Percentiles rank a stretch among this genome's conserved stretches.
These are phyloP conservation scores for Cicer arietinum DNA, from an alignment of 306 rosid species.

Conservation along the genomic window DNA sequence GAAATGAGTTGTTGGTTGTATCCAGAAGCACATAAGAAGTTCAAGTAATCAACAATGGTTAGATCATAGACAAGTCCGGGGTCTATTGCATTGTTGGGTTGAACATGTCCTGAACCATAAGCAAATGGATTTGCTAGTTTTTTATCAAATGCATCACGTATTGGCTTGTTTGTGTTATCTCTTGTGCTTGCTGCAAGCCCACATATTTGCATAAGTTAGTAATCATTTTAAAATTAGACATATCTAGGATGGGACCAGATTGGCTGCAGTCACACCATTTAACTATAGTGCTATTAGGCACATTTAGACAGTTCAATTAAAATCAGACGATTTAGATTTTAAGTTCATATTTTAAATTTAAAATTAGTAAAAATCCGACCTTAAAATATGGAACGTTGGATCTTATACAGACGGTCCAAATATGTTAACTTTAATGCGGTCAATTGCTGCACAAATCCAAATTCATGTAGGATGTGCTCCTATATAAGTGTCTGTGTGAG, in stretches of 20 bases:
- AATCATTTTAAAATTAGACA: no score
- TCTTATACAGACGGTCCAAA: no score
- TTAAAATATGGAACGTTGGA: no score
- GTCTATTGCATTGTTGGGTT: constrained; percentile 56
- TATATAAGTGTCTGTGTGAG: neutral
- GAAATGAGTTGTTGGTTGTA: constrained; percentile 42
- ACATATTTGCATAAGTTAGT: neutral
- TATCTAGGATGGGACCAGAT: no score
- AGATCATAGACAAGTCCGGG: constrained; percentile 53
- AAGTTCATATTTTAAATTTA: no score
- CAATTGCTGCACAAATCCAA: no score
- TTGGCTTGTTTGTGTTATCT: constrained; percentile 48
- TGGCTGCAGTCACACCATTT: no score
- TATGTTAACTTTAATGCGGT: no score
- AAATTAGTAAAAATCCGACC: no score
- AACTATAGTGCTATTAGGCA: no score
- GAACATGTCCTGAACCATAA: constrained; percentile 72
- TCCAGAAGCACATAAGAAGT: constrained; percentile 52
- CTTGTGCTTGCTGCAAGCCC: constrained; percentile 54
- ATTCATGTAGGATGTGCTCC: neutral
- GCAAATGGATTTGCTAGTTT: constrained; percentile 56
- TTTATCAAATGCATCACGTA: constrained; percentile 42
- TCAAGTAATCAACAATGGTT: constrained; percentile 42
- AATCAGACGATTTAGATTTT: no score
- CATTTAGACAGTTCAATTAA: no score